Percentiles rank a stretch among this genome's conserved stretches.
Conservation (phyloP, 208 protist species). For the Cochliopodium minus region DNA sequence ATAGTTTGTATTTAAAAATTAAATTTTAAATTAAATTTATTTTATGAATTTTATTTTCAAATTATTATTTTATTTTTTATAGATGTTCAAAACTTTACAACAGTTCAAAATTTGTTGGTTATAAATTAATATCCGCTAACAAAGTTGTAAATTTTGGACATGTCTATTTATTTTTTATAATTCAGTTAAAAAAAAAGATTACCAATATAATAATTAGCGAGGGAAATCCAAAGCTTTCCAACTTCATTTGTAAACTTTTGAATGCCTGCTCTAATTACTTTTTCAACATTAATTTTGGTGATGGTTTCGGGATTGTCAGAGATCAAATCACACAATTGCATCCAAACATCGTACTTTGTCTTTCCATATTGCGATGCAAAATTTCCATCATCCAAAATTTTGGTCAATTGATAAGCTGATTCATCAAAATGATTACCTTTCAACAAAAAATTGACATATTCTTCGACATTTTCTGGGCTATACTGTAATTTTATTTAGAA, state of each 20-base stretch:
- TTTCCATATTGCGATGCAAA: conserved; percentile 35
- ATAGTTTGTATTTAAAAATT: too few species aligned
- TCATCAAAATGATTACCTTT: conserved; percentile 19
- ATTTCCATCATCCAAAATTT: conserved; percentile 29
- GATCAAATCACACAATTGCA: conserved; percentile 54
- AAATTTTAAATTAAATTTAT: too few species aligned
- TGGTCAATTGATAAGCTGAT: conserved; percentile 15
- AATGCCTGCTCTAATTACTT: conserved; percentile 44
- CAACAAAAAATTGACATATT: conserved; percentile 36
- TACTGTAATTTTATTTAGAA: too few species aligned
- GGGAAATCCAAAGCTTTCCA: conserved; percentile 52
- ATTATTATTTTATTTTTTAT: too few species aligned
- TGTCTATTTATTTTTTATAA: too few species aligned
- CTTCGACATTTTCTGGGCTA: conserved; percentile 23
- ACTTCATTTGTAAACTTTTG: conserved; percentile 48
- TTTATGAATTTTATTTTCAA: too few species aligned
- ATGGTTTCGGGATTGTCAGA: conserved; percentile 40
- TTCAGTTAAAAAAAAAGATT: conserved; percentile 49
- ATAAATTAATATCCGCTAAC: too few species aligned
- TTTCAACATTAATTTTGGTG: conserved; percentile 30
- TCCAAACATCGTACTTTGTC: conserved; percentile 55
- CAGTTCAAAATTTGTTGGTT: too few species aligned
- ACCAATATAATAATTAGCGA: conserved; percentile 65
- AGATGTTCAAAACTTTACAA: too few species aligned
- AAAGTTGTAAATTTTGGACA: too few species aligned